Conservation (phyloP, 2,329 filamentous ascomycete species). For the Colletotrichum viniferum region DNA sequence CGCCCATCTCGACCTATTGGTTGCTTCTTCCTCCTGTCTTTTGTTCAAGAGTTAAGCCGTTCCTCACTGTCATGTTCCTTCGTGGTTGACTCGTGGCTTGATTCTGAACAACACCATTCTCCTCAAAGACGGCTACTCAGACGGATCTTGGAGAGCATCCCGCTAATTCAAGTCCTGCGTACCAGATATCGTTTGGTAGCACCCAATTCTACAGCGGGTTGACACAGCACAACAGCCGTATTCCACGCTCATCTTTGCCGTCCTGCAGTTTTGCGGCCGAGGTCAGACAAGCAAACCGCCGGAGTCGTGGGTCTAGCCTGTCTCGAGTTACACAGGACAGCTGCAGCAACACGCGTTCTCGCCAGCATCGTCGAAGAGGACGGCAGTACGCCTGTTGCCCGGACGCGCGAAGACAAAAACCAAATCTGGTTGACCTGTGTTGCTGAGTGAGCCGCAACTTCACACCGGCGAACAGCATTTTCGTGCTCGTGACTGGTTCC, state of each 20-base stretch:
- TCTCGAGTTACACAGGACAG: constrained; percentile 9
- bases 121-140: background rate
- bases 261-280: constrained; percentile 1
- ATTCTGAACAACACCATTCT: background rate
- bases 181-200: constrained; percentile 1
- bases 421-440: background rate
- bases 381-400: background rate
- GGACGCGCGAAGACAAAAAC: background rate
- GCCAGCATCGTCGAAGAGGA: constrained; percentile 2
- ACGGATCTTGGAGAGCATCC: background rate
- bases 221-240: background rate
- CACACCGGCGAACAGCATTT: background rate
- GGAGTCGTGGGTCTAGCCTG: background rate
- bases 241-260: background rate
- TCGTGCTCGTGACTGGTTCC: background rate
- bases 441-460: background rate
- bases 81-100: background rate
- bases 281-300: background rate
- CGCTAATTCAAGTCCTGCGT: constrained; percentile 14
- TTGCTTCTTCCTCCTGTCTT: background rate
- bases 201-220: background rate
- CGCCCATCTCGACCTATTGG: background rate
- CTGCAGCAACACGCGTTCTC: constrained; percentile 3
- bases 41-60: background rate
- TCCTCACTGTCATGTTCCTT: background rate